Base-by-base conservation (phyloP, 1,284 basidiomycete genomes). In the Erythrobasidium hasegawianum region DNA sequence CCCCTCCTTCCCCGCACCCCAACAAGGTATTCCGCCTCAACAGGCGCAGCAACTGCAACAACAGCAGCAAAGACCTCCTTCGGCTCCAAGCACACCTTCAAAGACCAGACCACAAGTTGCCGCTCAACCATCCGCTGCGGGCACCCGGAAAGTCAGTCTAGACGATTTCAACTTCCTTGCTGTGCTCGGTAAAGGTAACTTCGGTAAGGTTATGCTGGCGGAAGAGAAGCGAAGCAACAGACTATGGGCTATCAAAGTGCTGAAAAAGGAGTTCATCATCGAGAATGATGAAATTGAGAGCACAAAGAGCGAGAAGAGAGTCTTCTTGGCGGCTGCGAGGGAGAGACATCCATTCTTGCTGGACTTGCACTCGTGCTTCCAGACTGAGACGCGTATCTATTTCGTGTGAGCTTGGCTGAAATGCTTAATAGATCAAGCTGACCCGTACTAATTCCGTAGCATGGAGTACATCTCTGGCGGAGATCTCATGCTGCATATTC, bases 221-320 rank as follows among this genome's bases (percentile, higher is more conserved):
- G 96, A 99, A 79, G 96, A 99, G 82, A 98, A 97, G 84, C 86
- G 84, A 75, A 84, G 86, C 27, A 91, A 86, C 74, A 85, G 84
- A 67, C 79, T 98, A 68, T 98, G 90, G 77, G 96, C 96, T n/a
- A 97, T 99, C 83, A 99, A 99, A 80, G 96, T 99, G 41, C 79
- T 99, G 76, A 99, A 99, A 83, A 99, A 99, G 78, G 96, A 98
- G 80, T 98, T 98, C 76, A 98, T 98, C 78, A 98, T 99, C 73
- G 96, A 99, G 77, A 98, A 99, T 73, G 96, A 99, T 79, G 96
- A 98, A 81, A 93, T 99, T 5, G 96, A 98, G 80, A 96, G 95
- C 75, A 98, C 96, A 45, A 94, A 96, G 72, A 98, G 96, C 2
- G 96, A 99, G 79, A 99, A 98, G 80, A 89, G 96, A 26, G 96